These are phyloP conservation scores for Karstenula rhodostoma DNA, from an alignment of 2,329 filamentous ascomycete species.

Conservation along the genomic window DNA sequence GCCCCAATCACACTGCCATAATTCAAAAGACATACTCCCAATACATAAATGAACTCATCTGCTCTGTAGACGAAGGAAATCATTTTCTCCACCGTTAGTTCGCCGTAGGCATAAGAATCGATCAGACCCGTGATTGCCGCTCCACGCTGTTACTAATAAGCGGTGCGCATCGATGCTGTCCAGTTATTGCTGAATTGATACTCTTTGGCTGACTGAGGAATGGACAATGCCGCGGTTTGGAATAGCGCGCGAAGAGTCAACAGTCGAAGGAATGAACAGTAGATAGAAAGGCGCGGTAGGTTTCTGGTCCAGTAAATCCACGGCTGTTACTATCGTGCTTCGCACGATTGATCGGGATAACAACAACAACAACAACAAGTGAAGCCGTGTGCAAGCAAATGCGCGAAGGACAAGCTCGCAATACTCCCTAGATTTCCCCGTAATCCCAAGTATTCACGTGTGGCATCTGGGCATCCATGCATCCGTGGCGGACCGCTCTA, in stretches of 20 bases:
- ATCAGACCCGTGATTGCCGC: too few relatives aligned
- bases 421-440: background rate
- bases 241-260: too few relatives aligned
- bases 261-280: background rate
- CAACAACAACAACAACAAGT: background rate
- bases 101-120: background rate
- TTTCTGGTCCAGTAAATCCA: background rate
- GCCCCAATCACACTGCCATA: background rate
- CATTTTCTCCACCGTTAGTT: background rate
- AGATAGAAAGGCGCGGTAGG: background rate
- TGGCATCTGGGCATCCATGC: too few relatives aligned
- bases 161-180: background rate
- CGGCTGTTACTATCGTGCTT: background rate
- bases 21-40: background rate
- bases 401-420: background rate
- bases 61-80: background rate
- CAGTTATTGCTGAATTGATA: background rate
- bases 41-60: background rate
- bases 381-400: background rate
- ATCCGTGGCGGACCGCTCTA: conserved; percentile 9
- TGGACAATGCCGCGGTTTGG: too few relatives aligned
- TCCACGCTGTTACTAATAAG: background rate
- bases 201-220: background rate
- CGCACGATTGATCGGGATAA: too few relatives aligned
- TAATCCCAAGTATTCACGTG: background rate